phyloP scores from a whole-genome alignment of 208 protist species.

The Trypanosomatidae sp. region DNA sequence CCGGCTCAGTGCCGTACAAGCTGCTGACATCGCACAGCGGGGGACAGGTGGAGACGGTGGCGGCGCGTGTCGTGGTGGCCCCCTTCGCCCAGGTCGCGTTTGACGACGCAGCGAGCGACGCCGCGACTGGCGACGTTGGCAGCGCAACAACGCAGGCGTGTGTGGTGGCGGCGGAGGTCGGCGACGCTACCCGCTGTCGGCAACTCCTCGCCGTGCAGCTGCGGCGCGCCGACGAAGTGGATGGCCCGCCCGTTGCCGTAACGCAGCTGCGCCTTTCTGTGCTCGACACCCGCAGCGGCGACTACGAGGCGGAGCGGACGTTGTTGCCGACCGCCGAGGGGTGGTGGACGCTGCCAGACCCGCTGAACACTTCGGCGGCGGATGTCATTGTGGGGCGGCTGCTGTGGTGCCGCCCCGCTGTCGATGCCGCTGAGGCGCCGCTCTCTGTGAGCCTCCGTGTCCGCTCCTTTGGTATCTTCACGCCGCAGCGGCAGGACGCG shows the following conservation, averaged over 20 bases:
- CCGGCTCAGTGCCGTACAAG: constrained; percentile 8
- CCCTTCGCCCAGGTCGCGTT: not conserved
- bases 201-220: too few species aligned
- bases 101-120: not conserved
- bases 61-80: not conserved
- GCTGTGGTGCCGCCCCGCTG: not conserved
- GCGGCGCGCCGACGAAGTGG: too few species aligned
- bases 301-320: not conserved
- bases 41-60: not conserved
- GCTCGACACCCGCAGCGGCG: not conserved
- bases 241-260: too few species aligned
- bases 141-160: not conserved
- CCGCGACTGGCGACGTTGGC: too few species aligned
- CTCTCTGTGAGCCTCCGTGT: too few species aligned
- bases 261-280: too few species aligned
- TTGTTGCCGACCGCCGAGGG: not conserved
- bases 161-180: too few species aligned
- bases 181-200: too few species aligned
- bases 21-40: constrained; percentile 17
- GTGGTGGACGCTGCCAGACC: constrained; percentile 1
- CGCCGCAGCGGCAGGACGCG: too few species aligned
- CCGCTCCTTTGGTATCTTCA: too few species aligned
- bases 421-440: not conserved
- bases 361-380: not conserved
- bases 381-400: constrained; percentile 1